A percentile compares a stretch with the other conserved stretches of the same genome.
These are phyloP conservation scores for Scleromitrula shiraiana DNA, from an alignment of 2,329 filamentous ascomycete genomes.

Conservation along the genomic window DNA sequence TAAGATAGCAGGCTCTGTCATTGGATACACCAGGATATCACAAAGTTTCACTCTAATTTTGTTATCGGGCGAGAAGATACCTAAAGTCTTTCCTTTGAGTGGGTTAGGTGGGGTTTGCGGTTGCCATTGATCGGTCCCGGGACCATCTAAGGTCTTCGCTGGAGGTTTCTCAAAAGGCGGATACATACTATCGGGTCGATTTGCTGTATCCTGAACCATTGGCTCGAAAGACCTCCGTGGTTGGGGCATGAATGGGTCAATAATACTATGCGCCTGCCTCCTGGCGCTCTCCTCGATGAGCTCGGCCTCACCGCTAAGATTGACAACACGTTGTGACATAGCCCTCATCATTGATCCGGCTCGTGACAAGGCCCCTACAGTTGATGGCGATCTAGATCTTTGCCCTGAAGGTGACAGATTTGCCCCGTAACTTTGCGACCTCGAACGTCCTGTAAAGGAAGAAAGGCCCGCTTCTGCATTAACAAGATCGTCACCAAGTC, in stretches of 20 bases:
- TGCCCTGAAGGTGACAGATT: slow-evolving; percentile 44
- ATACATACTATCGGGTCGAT: slow-evolving; percentile 17
- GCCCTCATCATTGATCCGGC: slow-evolving; percentile 70
- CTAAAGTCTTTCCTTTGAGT: slow-evolving; percentile 75
- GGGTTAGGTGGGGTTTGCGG: slow-evolving; percentile 55
- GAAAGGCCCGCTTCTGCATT: slow-evolving; percentile 49
- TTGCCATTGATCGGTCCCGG: slow-evolving; percentile 13
- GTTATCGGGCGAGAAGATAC: slow-evolving; percentile 75
- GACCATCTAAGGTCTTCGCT: not conserved
- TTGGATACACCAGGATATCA: slow-evolving; percentile 76
- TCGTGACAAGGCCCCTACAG: slow-evolving; percentile 55
- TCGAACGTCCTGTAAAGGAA: slow-evolving; percentile 33
- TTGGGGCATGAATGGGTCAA: slow-evolving; percentile 5
- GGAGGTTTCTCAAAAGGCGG: slow-evolving; percentile 26
- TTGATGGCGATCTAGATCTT: slow-evolving; percentile 51
- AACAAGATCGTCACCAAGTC: slow-evolving; percentile 52
- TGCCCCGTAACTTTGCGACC: slow-evolving; percentile 49
- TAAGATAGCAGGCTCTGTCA: slow-evolving; percentile 79
- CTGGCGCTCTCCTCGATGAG: slow-evolving; percentile 57
- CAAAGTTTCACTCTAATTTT: slow-evolving; percentile 66
- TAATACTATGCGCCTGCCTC: slow-evolving; percentile 14
- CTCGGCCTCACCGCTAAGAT: slow-evolving; percentile 89
- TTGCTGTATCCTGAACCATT: slow-evolving; percentile 28
- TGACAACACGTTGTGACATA: slow-evolving; percentile 97
- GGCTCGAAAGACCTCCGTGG: slow-evolving; percentile 24